Evolutionary conservation across 2,329 filamentous ascomycete species (phyloP), one percentile per base, ranked within the genome.

Genomic region (Trichoderma sp.): DNA sequence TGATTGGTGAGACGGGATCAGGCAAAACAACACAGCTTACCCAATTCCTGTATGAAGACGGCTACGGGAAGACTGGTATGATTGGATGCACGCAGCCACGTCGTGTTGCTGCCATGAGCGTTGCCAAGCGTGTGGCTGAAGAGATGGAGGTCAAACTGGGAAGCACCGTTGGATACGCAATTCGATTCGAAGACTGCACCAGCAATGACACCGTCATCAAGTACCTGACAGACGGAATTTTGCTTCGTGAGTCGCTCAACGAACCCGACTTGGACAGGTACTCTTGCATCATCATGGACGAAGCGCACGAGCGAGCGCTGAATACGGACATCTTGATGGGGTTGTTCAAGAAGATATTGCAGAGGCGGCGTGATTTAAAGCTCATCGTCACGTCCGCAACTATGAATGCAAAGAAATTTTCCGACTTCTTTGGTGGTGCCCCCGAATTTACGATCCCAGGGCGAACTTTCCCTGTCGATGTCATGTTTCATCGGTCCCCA

Each of bases 271-370:
- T 99, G 56, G 96, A 98, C 79, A 92, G 93, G 72, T 99, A 99
- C 78, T 97, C 95, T 16, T 97, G 94, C 78, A 94, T 99, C 75
- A 99, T 99, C 80, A 99, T 99, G 96, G 96, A 99, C 77, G 96
- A 99, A 82, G 96, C 96, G 5, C 96, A 99, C 85, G 96, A 99
- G 80, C 88, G 96, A 78, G 95, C 96, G 1, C 82, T 99, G 60
- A 98, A 99, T 76, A 99, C 96, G 0, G 96, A 99, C 79, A 95
- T 99, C 21, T 83, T 99, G 16, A 97, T 99, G 92, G 96, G 96
- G 0, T 82, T 99, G 32, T 95, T 99, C 82, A 99, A 98, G 79
- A 99, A 99, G 81, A 95, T 99, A 4, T 82, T 99, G 58, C 91
- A 95, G 71, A 87, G 95, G 64, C 88, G 96, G 70, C 88, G 94